Base-by-base conservation (phyloP, 768 basidiomycete species). In the Pholiota microspora region DNA sequence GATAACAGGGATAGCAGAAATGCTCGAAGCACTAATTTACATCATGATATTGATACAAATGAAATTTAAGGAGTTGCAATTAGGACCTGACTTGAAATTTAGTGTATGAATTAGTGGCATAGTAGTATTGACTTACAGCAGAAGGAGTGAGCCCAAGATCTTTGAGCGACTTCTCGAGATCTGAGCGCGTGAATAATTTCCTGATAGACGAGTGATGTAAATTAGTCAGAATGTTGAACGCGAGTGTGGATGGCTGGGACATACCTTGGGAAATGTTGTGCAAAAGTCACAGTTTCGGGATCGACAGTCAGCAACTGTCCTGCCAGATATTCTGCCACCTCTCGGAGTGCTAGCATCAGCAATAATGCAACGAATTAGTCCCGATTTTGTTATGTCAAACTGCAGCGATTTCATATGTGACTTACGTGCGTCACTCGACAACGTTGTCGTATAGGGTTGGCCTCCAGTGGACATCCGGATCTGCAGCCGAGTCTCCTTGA, bases 141-240 rank as follows among this genome's bases (percentile, higher is more conserved):
- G 92, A 94, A 1, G 94, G 94, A 16, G 93, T 94, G 57, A 98
- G 73, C 4, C 92, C 94, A 25, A 96, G 80, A 53, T 93, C 90
- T 55, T 83, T 83, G 60, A 98, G 68, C 18, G 86, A 85, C 68
- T 85, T 88, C n/a, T 79, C 78, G 65, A 94, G 89, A 62, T 98
- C 94, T 5, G 77, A 71, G 3, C 69, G 74, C 21, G 81, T 67
- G 67, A 92, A 97, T 18, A 78, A 79, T 83, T 94, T 95, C 72
- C 93, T 94, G 56, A 25, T 28, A 28, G 7, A 45, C 10, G 12
- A 21, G 49, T 21, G 48, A 25, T 40, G 40, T 16, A 32, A 25
- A 25, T 23, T 18, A 46, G n/a, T n/a, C n/a, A 36, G 8, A 13
- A 0, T 7, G 21, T 0, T 47, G 42, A 44, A 24, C 18, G 24